Conservation (phyloP, 768 basidiomycete genomes). For the Lentinula sp. region DNA sequence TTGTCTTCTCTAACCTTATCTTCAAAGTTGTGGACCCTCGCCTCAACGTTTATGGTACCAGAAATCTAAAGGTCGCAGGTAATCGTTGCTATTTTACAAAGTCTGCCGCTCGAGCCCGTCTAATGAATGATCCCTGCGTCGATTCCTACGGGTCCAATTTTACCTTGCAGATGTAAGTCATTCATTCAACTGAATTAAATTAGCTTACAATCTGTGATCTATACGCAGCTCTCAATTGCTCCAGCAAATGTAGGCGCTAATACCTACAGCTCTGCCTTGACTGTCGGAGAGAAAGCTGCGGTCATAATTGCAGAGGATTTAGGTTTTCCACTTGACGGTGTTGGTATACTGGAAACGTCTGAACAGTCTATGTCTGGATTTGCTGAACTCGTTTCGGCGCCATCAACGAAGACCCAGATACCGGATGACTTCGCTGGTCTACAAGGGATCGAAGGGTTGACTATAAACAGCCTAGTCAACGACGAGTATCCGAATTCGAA, state of each 20-base stretch:
- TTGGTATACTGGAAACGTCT: not conserved
- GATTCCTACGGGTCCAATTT: not conserved
- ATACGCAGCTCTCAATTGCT: not conserved
- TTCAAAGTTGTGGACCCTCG: slow-evolving; percentile 32
- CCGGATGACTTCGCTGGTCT: not conserved
- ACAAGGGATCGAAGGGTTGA: not conserved
- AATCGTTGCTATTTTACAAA: slow-evolving; percentile 33
- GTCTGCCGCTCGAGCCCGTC: slow-evolving; percentile 17
- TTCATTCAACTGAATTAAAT: not conserved
- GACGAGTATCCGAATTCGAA: not conserved
- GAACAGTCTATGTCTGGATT: not conserved
- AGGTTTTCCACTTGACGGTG: slow-evolving; percentile 15
- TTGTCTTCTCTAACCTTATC: not conserved
- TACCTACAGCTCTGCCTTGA: slow-evolving; percentile 36
- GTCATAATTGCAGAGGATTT: slow-evolving; percentile 35
- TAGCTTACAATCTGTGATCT: not conserved
- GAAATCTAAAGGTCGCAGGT: slow-evolving; percentile 38
- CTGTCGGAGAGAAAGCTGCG: slow-evolving; percentile 42
- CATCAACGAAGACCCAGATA: not conserved
- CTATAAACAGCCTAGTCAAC: not conserved
- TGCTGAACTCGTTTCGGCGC: not conserved
- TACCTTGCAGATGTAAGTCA: not conserved
- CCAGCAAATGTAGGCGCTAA: slow-evolving; percentile 18
- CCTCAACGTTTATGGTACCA: slow-evolving; percentile 39
- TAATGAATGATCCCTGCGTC: not conserved